These are phyloP conservation scores for Evernia prunastri DNA, from an alignment of 495 filamentous ascomycete species.

Conservation along the genomic window DNA sequence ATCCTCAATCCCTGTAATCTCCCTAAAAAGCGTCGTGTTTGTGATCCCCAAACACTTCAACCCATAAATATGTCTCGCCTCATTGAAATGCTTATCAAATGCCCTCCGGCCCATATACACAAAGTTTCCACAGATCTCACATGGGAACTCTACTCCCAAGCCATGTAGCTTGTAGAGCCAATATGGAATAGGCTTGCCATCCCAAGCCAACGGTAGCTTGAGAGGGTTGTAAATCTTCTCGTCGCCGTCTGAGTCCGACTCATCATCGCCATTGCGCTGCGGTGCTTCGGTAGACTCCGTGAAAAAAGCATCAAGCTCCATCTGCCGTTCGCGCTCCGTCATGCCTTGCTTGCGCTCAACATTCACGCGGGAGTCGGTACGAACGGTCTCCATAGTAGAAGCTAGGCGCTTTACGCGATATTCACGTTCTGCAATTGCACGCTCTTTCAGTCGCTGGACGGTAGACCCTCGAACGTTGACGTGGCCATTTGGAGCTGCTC, in stretches of 20 bases:
- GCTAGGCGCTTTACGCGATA: slow-evolving; percentile 72
- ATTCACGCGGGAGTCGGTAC: slow-evolving; percentile 80
- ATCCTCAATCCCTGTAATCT: slow-evolving; percentile 88
- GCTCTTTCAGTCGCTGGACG: slow-evolving; percentile 67
- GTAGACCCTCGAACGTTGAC: slow-evolving; percentile 31
- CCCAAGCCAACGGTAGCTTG: slow-evolving; percentile 92
- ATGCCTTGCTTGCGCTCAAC: slow-evolving; percentile 92
- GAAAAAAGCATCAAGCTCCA: slow-evolving; percentile 83
- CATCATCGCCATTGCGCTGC: slow-evolving; percentile 36
- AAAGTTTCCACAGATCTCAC: slow-evolving; percentile 95
- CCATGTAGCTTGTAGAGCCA: slow-evolving; percentile 98
- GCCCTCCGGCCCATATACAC: slow-evolving; percentile 94
- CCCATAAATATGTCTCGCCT: slow-evolving; percentile 84
- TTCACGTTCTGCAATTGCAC: slow-evolving; percentile 84
- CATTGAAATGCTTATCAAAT: slow-evolving; percentile 98
- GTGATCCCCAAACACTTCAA: slow-evolving; percentile 90
- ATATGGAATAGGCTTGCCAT: slow-evolving; percentile 96
- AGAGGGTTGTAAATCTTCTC: slow-evolving; percentile 94
- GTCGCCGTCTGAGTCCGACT: slow-evolving; percentile 62
- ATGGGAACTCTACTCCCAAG: slow-evolving; percentile 87
- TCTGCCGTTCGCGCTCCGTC: slow-evolving; percentile 89
- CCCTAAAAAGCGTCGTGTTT: slow-evolving; percentile 84
- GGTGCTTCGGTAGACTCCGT: slow-evolving; percentile 47
- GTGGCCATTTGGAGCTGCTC: slow-evolving; percentile 26
- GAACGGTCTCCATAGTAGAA: slow-evolving; percentile 66